Percentiles rank a stretch among this genome's conserved stretches.
phyloP scores from a whole-genome alignment of 2,329 filamentous ascomycete species.

The Ophiocordyceps polyrhachis-furcata region DNA sequence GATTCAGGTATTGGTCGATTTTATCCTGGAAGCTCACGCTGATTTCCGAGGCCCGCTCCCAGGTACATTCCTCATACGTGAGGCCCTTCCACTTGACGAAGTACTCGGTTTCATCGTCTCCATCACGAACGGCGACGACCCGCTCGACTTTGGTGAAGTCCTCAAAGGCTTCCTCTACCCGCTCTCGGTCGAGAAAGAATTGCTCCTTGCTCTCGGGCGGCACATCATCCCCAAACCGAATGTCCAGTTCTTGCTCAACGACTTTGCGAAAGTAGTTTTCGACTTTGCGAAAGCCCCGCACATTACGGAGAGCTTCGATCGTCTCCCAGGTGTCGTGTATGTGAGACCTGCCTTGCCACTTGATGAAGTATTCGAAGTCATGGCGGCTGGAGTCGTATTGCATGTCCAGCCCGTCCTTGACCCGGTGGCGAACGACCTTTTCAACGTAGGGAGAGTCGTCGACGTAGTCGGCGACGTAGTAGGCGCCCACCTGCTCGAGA shows the following conservation, averaged over 20 bases:
- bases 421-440: conserved; percentile 69
- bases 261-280: conserved; percentile 89
- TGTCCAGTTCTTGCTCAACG: conserved; percentile 60
- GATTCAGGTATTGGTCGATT: conserved; percentile 80
- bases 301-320: conserved; percentile 52
- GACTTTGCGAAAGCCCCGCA: conserved; percentile 69
- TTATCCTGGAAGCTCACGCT: conserved; percentile 66
- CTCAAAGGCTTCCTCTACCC: conserved; percentile 69
- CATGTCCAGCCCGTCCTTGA: conserved; percentile 48
- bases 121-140: conserved; percentile 67
- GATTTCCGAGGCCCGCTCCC: conserved; percentile 65
- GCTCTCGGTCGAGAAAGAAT: conserved; percentile 87
- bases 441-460: conserved; percentile 78
- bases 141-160: conserved; percentile 88
- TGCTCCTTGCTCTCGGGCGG: conserved; percentile 78
- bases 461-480: conserved; percentile 51
- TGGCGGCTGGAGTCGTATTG: conserved; percentile 40
- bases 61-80: conserved; percentile 85
- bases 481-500: conserved; percentile 34
- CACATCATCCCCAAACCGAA: conserved; percentile 57
- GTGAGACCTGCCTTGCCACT: conserved; percentile 93
- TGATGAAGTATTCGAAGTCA: conserved; percentile 84
- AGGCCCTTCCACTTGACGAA: conserved; percentile 94
- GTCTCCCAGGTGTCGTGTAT: conserved; percentile 93
- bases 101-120: conserved; percentile 71